phyloP scores from a whole-genome alignment of 345 rosid genomes.

The Arabis hirsuta region DNA sequence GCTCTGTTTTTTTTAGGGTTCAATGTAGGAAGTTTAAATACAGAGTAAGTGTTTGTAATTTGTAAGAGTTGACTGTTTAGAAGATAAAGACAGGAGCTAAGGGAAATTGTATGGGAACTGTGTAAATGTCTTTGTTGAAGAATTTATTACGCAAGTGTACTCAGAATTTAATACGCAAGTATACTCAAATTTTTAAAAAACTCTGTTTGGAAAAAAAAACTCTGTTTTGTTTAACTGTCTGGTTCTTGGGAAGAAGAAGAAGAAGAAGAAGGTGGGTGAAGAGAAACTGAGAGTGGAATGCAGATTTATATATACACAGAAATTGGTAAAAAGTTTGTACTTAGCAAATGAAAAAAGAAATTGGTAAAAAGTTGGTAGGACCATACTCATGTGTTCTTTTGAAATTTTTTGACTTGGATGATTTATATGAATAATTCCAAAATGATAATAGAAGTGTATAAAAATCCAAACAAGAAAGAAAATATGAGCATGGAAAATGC shows the following conservation, averaged over 20 bases:
- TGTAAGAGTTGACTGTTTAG: not conserved
- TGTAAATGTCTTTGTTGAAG: conserved; percentile 7
- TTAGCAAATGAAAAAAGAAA: conserved; percentile 1
- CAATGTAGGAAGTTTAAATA: conserved; percentile 3
- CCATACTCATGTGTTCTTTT: conserved; percentile 24
- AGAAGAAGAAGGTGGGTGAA: conserved; percentile 23
- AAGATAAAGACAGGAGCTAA: conserved; percentile 6
- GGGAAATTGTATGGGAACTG: not conserved
- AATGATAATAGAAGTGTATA: not conserved
- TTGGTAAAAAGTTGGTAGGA: conserved; percentile 27
- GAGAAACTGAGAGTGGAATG: conserved; percentile 17
- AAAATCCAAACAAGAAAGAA: conserved; percentile 4
- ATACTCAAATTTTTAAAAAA: not conserved
- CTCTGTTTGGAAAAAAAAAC: not conserved
- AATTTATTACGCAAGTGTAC: not conserved
- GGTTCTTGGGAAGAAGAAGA: conserved; percentile 16
- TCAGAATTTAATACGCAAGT: not conserved
- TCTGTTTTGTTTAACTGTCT: not conserved
- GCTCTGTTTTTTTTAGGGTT: not conserved
- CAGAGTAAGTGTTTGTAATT: conserved; percentile 13
- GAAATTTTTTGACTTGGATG: not conserved
- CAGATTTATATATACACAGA: conserved; percentile 31
- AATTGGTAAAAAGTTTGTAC: conserved; percentile 22
- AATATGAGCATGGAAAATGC: not conserved
- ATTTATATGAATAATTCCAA: conserved; percentile 24